A percentile compares a stretch with the other conserved stretches of the same genome.
phyloP scores from a whole-genome alignment of 805 yeast species.

The Wickerhamiella slavikovae region DNA sequence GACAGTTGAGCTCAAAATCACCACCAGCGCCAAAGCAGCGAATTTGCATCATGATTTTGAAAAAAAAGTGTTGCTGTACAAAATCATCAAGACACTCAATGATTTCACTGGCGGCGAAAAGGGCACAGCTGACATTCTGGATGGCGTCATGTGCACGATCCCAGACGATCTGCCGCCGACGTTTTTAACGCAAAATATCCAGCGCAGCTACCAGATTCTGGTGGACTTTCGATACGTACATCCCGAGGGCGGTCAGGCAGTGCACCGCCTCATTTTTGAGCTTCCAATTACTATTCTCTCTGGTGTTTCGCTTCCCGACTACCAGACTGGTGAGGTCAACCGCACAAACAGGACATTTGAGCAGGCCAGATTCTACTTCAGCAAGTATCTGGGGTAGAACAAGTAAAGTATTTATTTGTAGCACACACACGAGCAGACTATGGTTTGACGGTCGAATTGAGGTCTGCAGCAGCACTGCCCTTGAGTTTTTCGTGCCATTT shows the following conservation, averaged over 20 bases:
- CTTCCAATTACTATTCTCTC: constrained; percentile 9
- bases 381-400: background rate
- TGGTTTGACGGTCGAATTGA: background rate
- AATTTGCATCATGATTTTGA: constrained; percentile 6
- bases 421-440: too few species aligned
- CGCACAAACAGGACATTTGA: constrained; percentile 7
- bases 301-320: constrained; percentile 12
- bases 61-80: background rate
- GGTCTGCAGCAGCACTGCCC: constrained; percentile 5
- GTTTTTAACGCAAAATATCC: constrained; percentile 35
- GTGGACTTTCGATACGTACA: constrained; percentile 13
- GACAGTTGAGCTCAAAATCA: constrained; percentile 2
- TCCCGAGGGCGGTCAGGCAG: constrained; percentile 7
- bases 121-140: constrained; percentile 19
- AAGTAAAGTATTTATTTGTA: background rate
- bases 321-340: constrained; percentile 10
- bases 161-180: constrained; percentile 33
- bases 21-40: constrained; percentile 7
- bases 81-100: constrained; percentile 1
- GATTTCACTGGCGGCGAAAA: background rate
- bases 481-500: constrained; percentile 17
- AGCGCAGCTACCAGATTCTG: constrained; percentile 23
- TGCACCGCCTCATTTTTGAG: constrained; percentile 7
- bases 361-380: constrained; percentile 3
- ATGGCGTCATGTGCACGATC: constrained; percentile 10